Evolutionary conservation across 768 basidiomycete genomes (phyloP).

Genomic region (Gloeopeniophorella convolvens): DNA sequence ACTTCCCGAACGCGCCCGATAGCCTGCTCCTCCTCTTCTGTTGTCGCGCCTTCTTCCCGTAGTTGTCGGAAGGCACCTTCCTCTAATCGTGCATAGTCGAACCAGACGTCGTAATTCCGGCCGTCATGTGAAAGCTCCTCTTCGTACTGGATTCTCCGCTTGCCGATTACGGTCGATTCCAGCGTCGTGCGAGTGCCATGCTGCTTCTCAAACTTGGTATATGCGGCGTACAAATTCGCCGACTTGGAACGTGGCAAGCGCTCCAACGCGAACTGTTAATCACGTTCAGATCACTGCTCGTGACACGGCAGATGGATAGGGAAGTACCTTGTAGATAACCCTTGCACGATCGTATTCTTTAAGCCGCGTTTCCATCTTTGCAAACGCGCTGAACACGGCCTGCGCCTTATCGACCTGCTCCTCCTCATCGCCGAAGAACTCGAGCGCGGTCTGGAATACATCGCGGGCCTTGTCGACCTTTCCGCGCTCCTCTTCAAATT

Average conservation of each 20-base stretch:
- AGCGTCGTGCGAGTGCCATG: slow-evolving; percentile 84
- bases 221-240: slow-evolving; percentile 78
- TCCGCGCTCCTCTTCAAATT: slow-evolving; percentile 55
- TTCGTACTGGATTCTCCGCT: slow-evolving; percentile 97
- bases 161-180: slow-evolving; percentile 91
- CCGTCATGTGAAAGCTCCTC: slow-evolving; percentile 90
- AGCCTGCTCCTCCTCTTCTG: slow-evolving; percentile 61
- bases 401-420: slow-evolving; percentile 75
- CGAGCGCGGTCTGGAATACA: slow-evolving; percentile 59
- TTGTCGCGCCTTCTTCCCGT: slow-evolving; percentile 64
- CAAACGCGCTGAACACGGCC: slow-evolving; percentile 87
- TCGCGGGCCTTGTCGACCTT: slow-evolving; percentile 59
- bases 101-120: slow-evolving; percentile 97
- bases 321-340: slow-evolving; percentile 88
- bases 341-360: slow-evolving; percentile 97
- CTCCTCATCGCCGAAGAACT: slow-evolving; percentile 59
- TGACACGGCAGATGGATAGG: slow-evolving; percentile 1
- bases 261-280: slow-evolving; percentile 80
- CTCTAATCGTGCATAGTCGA: slow-evolving; percentile 90
- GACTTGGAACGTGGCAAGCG: slow-evolving; percentile 92
- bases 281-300: background rate
- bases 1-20: slow-evolving; percentile 76
- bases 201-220: slow-evolving; percentile 98
- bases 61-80: slow-evolving; percentile 79
- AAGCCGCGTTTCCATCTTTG: slow-evolving; percentile 93